Base-by-base conservation (phyloP, 2,329 filamentous ascomycete genomes). In the Aspergillus quadricinctus region DNA sequence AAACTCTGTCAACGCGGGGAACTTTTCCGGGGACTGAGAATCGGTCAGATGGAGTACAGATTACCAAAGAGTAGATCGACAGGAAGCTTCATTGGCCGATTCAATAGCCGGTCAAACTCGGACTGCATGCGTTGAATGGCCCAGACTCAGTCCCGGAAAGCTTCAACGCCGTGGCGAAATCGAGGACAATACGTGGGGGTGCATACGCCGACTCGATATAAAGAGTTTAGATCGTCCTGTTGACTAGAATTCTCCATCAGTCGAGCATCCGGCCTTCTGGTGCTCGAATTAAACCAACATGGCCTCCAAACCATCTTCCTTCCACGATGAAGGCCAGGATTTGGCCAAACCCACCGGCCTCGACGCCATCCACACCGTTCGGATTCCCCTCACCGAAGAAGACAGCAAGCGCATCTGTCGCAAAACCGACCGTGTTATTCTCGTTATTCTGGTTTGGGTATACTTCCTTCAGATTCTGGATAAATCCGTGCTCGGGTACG, bases 341-440 rank as follows among this genome's bases (percentile, higher is more conserved):
- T 5, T 50, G 37, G 50, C 49, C 25, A 64, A 64, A 23, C 56
- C 55, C n/a, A 50, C 56, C 17, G n/a, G 48, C 6, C 35, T 65
- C 5, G 63, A 64, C 25, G 46, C 54, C 29, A 59, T 61, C 19
- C 57, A 56, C 41, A 43, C 60, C 2, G 62, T 61, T 7, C 66
- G 66, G 2, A 58, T 71, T 7, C 59, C 64, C 4, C 49, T 73
- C 48, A 72, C 70, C 0, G 71, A 73, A 25, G 66, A 68, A 31
- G 71, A 73, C 41, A 82, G 80, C 69, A 80, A 76, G 60, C 78
- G 80, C 9, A 86, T 88, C 58, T 77, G 81, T 27, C 78, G 77
- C 45, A 86, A 87, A 69, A 87, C 84, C 1, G 86, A 88, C 65
- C 78, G 76, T 50, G 77, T 78, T 28, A 84, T 88, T 54, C 75